Evolutionary conservation across 768 basidiomycete genomes (phyloP), one percentile per base, ranked within the genome.

Genomic region (Calocybe gangraenosa): DNA sequence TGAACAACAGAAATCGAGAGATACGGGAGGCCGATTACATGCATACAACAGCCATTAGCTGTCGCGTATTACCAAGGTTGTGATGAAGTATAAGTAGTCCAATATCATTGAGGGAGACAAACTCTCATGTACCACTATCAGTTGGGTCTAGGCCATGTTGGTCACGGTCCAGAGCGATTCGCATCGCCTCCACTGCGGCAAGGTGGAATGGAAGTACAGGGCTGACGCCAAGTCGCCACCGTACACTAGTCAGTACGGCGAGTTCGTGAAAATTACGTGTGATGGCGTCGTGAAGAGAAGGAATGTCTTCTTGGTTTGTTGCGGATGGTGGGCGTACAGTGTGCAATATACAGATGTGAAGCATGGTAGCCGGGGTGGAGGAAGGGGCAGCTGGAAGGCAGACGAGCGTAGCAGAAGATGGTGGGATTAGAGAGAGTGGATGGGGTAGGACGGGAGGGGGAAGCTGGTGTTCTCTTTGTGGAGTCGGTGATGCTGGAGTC

Each of bases 121-220:
- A 47, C 6, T 11, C 11, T 28, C 11, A 28, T 28, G 25, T 28
- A 7, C 40, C 1, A 42, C 34, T 39, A 20, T 47, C 45, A 15
- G 45, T 18, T 5, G 41, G 22, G 23, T 53, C 51, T n/a, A 44
- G 28, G 3, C 48, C 51, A 30, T 44, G 42, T 19, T 50, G 51
- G 42, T 70, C 70, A 13, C 63, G 62, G 37, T 64, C 67, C 40
- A 75, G 56, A 14, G 70, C 71, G 37, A 62, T 60, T 28, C 65
- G 63, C 78, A 88, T 85, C 15, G 71, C 70, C 46, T 87, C 80
- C 19, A 87, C 70, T 13, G 86, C 85, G 22, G 79, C 82, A 28
- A 91, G 69, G 57, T 92, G 88, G 58, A 84, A 79, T 10, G 88
- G 89, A 41, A 92, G 60, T 31, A 69, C 65, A 8, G 78, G 70